A percentile compares a stretch with the other conserved stretches of the same genome.
Evolutionary conservation across 2,329 filamentous ascomycete genomes (phyloP).

Genomic region (Penicillium sp.): DNA sequence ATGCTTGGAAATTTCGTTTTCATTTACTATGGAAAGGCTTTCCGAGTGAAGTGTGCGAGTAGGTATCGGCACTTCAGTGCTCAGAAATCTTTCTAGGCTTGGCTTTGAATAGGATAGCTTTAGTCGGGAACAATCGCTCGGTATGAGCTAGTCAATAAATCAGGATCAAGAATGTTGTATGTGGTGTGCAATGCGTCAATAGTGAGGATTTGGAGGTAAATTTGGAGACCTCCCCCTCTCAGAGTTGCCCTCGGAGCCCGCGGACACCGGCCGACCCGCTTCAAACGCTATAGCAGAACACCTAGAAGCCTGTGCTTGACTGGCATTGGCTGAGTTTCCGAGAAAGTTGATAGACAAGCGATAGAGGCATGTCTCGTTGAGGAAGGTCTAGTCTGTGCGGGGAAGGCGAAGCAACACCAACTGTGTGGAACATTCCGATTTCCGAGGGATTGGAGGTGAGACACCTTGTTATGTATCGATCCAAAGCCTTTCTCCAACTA

Average conservation of each 20-base stretch:
- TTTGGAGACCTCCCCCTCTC: background rate
- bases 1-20: slow-evolving; percentile 17
- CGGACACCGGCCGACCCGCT: background rate
- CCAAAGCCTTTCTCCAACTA: background rate
- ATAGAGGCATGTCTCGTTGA: background rate
- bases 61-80: slow-evolving; percentile 37
- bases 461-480: background rate
- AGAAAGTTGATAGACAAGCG: background rate
- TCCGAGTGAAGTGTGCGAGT: slow-evolving; percentile 30
- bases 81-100: background rate
- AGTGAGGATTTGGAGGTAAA: background rate
- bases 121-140: background rate
- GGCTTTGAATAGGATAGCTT: background rate
- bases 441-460: background rate
- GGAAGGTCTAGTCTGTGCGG: background rate
- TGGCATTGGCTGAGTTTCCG: background rate
- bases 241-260: background rate
- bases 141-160: too few relatives aligned
- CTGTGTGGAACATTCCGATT: background rate
- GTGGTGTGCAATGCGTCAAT: background rate
- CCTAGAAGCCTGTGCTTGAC: background rate
- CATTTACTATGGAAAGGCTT: slow-evolving; percentile 32
- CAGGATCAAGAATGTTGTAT: too few relatives aligned
- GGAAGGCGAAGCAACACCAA: background rate
- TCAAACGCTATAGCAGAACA: background rate